phyloP scores from a whole-genome alignment of 75 land plant species.

The Cunninghamia lanceolata region DNA sequence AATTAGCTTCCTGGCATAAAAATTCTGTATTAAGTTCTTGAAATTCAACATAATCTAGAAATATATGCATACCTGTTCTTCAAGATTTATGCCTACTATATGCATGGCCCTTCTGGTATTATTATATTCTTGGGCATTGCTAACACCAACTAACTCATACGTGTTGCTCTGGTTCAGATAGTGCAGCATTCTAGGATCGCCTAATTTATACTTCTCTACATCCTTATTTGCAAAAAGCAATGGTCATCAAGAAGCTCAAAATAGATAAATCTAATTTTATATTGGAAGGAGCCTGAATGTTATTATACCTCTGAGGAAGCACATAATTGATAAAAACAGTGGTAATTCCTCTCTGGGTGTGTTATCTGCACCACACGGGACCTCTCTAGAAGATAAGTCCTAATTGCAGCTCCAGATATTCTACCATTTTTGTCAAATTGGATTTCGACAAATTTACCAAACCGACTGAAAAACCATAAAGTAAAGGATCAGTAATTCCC shows the following conservation, averaged over 20 bases:
- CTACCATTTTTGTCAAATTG: conserved; percentile 74
- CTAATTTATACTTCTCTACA: conserved; percentile 85
- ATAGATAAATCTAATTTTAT: neutral
- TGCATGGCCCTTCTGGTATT: conserved; percentile 96
- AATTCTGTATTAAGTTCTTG: neutral
- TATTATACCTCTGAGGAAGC: conserved; percentile 49
- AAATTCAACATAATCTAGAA: neutral
- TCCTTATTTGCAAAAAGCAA: conserved; percentile 36
- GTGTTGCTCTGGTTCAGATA: conserved; percentile 93
- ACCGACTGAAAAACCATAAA: conserved; percentile 59
- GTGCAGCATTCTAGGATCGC: conserved; percentile 64
- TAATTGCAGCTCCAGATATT: conserved; percentile 72
- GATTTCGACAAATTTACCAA: conserved; percentile 97
- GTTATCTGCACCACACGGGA: conserved; percentile 73
- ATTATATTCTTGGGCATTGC: conserved; percentile 72
- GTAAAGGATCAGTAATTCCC: neutral
- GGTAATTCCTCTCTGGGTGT: conserved; percentile 70
- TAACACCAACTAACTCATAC: conserved; percentile 75
- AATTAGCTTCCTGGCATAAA: neutral
- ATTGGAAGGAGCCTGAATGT: neutral
- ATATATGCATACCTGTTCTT: conserved; percentile 66
- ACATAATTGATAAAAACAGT: conserved; percentile 77
- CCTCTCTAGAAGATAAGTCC: conserved; percentile 71
- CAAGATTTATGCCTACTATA: conserved; percentile 87
- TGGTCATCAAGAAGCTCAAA: conserved; percentile 6